Percentiles rank a stretch among this genome's conserved stretches.
Evolutionary conservation across 2,329 filamentous ascomycete species (phyloP).

Genomic region (Arthroderma sp.): DNA sequence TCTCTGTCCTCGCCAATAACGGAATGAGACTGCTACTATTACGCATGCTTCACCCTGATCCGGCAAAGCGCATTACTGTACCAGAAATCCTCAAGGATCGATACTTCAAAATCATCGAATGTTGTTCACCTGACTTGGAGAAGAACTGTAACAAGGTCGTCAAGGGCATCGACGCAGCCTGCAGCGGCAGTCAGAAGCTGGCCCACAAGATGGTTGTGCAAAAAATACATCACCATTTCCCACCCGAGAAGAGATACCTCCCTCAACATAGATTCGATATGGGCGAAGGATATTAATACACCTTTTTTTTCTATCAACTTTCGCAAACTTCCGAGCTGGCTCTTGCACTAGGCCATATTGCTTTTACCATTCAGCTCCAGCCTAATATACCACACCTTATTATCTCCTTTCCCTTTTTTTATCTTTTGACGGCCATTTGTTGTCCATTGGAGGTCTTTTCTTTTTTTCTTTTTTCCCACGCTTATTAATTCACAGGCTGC

Average conservation of each 20-base stretch:
- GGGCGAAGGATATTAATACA: slow-evolving; percentile 14
- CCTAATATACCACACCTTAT: too few species aligned
- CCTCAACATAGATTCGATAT: slow-evolving; percentile 18
- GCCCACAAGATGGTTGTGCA: slow-evolving; percentile 17
- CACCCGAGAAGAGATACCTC: slow-evolving; percentile 17
- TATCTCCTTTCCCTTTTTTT: too few species aligned
- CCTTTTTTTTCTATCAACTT: too few species aligned
- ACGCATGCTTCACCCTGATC: slow-evolving; percentile 72
- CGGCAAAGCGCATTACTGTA: slow-evolving; percentile 56
- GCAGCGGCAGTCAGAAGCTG: slow-evolving; percentile 14
- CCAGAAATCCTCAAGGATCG: slow-evolving; percentile 54
- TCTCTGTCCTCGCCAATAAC: slow-evolving; percentile 47
- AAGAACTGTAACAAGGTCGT: slow-evolving; percentile 44
- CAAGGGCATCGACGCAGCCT: slow-evolving; percentile 37
- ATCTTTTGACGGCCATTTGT: too few species aligned
- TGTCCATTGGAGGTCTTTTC: too few species aligned
- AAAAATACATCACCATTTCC: slow-evolving; percentile 22
- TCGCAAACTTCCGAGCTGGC: too few species aligned
- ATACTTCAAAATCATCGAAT: slow-evolving; percentile 64
- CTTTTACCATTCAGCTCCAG: too few species aligned
- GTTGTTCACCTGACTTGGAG: slow-evolving; percentile 56
- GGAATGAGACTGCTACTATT: slow-evolving; percentile 58
- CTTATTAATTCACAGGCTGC: too few species aligned
- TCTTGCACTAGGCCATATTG: too few species aligned
- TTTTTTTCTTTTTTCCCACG: too few species aligned